A percentile compares a stretch with the other conserved stretches of the same genome.
Conservation (phyloP, 371 early-diverging fungal species). For the Cokeromyces recurvatus region DNA sequence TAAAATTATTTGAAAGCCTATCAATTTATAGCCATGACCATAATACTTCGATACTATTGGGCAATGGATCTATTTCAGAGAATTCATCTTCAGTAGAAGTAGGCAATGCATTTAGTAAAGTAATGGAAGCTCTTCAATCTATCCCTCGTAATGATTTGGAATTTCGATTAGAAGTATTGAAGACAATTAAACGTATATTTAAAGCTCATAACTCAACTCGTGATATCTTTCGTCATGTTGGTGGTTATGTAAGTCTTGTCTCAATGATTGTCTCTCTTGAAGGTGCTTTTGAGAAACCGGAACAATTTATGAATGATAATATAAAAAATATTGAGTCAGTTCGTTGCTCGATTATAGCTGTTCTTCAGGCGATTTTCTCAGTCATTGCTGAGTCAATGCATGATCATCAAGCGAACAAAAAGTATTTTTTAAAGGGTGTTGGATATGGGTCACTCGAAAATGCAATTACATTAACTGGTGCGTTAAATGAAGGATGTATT, state of each 20-base stretch:
- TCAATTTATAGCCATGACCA: conserved; percentile 20
- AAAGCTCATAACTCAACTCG: conserved; percentile 33
- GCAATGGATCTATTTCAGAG: too few species aligned
- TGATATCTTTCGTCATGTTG: conserved; percentile 56
- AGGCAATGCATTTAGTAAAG: conserved; percentile 37
- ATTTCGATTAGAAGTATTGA: conserved; percentile 53
- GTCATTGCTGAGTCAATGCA: conserved; percentile 60
- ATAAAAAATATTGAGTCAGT: background rate
- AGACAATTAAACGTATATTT: conserved; percentile 50
- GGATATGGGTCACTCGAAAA: conserved; percentile 58
- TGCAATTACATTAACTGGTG: conserved; percentile 57
- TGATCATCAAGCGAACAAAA: conserved; percentile 48
- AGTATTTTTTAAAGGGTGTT: conserved; percentile 49
- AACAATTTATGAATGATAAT: conserved; percentile 4
- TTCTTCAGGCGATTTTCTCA: conserved; percentile 46
- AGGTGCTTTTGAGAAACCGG: conserved; percentile 42
- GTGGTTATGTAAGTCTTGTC: conserved; percentile 62
- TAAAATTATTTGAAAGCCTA: conserved; percentile 49
- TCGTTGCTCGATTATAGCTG: conserved; percentile 33
- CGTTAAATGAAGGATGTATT: conserved; percentile 32
- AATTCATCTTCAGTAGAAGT: conserved; percentile 1
- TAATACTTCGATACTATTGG: too few species aligned
- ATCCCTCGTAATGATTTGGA: conserved; percentile 53
- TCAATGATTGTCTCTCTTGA: conserved; percentile 62
- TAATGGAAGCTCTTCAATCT: conserved; percentile 60